A percentile compares a stretch with the other conserved stretches of the same genome.
These are phyloP conservation scores for Dalbergia oliveri DNA, from an alignment of 306 rosid species.

Conservation along the genomic window DNA sequence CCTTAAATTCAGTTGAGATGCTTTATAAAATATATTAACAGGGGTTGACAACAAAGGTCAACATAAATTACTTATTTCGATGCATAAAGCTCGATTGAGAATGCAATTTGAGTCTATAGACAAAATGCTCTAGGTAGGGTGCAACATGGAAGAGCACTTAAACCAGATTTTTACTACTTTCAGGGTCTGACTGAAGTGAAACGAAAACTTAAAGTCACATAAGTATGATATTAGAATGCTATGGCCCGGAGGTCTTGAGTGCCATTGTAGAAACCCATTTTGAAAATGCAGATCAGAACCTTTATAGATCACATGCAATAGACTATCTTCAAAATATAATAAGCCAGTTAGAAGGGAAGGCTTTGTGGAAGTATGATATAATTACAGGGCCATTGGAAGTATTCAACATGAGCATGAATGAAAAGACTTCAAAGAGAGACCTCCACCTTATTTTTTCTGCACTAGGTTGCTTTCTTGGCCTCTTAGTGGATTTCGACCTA, in stretches of 20 bases:
- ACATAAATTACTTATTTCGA: conserved; percentile 9
- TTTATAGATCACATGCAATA: neutral
- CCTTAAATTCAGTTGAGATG: conserved; percentile 21
- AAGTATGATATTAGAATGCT: neutral
- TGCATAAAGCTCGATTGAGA: neutral
- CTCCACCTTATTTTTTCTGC: neutral
- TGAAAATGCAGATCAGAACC: neutral
- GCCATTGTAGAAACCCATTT: neutral
- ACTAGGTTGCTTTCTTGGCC: neutral
- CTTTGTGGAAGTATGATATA: neutral
- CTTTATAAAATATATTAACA: neutral
- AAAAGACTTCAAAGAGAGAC: no score
- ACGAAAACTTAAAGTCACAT: neutral
- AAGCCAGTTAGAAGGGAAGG: neutral
- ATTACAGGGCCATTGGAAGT: neutral
- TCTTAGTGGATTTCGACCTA: neutral
- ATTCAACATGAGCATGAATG: neutral
- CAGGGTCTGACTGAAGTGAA: neutral
- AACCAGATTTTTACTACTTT: neutral
- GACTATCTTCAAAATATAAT: neutral
- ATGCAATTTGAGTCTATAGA: neutral
- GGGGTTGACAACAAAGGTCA: conserved; percentile 17
- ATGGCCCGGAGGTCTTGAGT: neutral
- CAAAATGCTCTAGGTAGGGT: neutral
- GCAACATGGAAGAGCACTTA: neutral